Evolutionary conservation across 73 alveolate species (phyloP).

Genomic region (Paramecium octaurelia): DNA sequence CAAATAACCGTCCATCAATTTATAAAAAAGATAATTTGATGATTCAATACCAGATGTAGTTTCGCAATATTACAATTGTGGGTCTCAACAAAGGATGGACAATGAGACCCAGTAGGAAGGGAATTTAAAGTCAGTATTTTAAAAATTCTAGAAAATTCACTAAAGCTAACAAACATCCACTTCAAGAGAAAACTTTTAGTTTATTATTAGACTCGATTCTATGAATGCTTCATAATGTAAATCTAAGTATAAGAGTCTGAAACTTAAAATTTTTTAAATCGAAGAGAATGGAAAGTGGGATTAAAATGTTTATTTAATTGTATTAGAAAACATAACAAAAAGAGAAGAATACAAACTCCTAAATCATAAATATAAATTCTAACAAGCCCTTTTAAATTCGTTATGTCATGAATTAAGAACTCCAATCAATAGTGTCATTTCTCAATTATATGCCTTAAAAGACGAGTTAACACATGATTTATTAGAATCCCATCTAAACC

Average conservation of each 20-base stretch:
- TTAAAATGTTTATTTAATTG: background rate
- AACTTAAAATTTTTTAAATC: background rate
- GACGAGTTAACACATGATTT: background rate
- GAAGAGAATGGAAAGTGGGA: background rate
- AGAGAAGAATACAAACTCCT: slow-evolving; percentile 7
- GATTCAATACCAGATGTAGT: background rate
- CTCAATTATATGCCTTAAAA: background rate
- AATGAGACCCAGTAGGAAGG: background rate
- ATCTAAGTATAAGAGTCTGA: background rate
- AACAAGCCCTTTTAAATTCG: background rate
- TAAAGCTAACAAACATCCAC: background rate
- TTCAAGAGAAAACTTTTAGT: background rate
- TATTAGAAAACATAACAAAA: background rate
- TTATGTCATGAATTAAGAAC: slow-evolving; percentile 43
- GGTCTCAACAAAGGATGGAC: background rate
- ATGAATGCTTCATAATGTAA: background rate
- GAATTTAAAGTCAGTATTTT: background rate
- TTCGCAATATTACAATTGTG: background rate
- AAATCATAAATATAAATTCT: background rate
- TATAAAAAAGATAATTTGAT: background rate
- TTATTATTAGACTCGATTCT: background rate
- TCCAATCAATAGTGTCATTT: background rate
- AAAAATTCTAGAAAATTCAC: background rate
- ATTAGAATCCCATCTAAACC: background rate
- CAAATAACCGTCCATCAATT: background rate